Conservation (phyloP, 805 yeast genomes). For the Grigorovia yakushimaensis region DNA sequence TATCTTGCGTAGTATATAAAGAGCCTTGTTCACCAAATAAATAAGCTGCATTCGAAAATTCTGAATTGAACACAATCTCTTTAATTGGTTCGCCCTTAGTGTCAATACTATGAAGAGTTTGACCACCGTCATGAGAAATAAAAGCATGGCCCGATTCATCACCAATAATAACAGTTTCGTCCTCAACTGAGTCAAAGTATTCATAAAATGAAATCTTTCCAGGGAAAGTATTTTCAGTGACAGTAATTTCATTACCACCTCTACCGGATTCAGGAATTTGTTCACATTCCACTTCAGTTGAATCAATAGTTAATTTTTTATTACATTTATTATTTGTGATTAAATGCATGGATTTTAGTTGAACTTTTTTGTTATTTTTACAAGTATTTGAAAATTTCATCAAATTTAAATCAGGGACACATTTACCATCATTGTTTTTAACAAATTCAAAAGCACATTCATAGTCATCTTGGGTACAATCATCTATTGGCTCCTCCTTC, state of each 20-base stretch:
- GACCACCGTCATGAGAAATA: slow-evolving; percentile 67
- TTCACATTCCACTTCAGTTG: slow-evolving; percentile 23
- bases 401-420: slow-evolving; percentile 34
- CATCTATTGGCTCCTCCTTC: slow-evolving; percentile 45
- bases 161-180: slow-evolving; percentile 56
- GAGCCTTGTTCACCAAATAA: slow-evolving; percentile 37
- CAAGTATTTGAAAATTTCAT: slow-evolving; percentile 16
- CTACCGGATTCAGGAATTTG: slow-evolving; percentile 11
- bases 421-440: slow-evolving; percentile 32
- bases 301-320: slow-evolving; percentile 16
- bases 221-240: slow-evolving; percentile 36
- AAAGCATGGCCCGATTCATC: slow-evolving; percentile 44
- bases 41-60: slow-evolving; percentile 24
- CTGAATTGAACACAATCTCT: slow-evolving; percentile 54
- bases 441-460: slow-evolving; percentile 57
- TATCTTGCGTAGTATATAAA: slow-evolving; percentile 53
- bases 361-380: slow-evolving; percentile 5
- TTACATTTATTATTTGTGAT: slow-evolving; percentile 16
- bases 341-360: slow-evolving; percentile 12
- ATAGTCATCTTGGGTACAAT: slow-evolving; percentile 54
- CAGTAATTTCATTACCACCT: slow-evolving; percentile 26
- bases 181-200: slow-evolving; percentile 35
- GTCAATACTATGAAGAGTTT: slow-evolving; percentile 34
- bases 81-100: slow-evolving; percentile 33
- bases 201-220: slow-evolving; percentile 48